Conservation (phyloP, 2,329 filamentous ascomycete genomes). For the Cordyceps cateniannulata region DNA sequence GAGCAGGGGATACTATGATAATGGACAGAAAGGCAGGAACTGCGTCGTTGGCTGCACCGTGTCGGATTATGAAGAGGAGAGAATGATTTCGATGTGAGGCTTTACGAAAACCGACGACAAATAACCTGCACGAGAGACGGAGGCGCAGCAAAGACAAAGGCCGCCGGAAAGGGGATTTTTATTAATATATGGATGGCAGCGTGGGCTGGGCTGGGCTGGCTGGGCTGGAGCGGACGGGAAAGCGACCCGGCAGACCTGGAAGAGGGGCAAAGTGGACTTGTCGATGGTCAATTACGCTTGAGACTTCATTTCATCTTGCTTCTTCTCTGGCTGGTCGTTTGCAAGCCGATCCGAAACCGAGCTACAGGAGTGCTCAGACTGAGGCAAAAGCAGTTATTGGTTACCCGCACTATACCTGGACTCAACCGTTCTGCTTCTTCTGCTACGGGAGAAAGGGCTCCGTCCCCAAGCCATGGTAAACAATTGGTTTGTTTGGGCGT, state of each 20-base stretch:
- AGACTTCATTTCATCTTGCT: neutral
- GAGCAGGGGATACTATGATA: neutral
- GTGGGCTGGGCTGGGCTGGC: neutral
- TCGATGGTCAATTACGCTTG: neutral
- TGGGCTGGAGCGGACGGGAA: neutral
- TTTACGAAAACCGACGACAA: neutral
- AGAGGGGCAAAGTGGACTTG: conserved; percentile 1
- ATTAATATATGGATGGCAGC: neutral
- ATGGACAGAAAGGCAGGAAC: neutral
- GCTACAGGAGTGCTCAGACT: too few species aligned
- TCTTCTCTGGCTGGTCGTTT: neutral
- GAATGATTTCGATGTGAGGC: neutral
- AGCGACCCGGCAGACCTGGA: neutral
- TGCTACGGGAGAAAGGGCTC: too few species aligned
- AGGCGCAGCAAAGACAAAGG: neutral
- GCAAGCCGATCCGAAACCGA: neutral
- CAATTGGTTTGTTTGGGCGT: neutral
- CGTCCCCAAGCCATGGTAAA: too few species aligned
- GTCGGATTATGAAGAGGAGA: neutral
- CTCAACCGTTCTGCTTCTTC: too few species aligned
- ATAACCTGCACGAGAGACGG: neutral
- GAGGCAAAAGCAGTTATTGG: too few species aligned
- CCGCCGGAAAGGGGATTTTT: neutral
- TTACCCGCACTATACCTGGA: too few species aligned
- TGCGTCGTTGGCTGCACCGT: neutral